phyloP scores from a whole-genome alignment of 2,329 filamentous ascomycete genomes.

The Nothomitra cinnamomea region DNA sequence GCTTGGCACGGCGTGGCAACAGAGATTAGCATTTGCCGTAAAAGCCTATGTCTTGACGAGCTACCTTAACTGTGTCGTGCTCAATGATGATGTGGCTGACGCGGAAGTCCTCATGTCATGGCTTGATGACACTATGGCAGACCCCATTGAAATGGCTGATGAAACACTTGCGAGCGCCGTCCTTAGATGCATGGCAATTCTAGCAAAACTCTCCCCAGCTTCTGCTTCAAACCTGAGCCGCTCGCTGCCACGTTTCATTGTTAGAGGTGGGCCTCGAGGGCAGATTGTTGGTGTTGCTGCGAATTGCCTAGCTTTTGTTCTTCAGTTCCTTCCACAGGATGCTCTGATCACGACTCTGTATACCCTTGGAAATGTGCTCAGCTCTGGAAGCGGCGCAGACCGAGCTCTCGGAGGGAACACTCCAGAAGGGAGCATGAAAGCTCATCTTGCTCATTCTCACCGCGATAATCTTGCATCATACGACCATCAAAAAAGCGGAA shows the following conservation, averaged over 20 bases:
- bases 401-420: conserved; percentile 28
- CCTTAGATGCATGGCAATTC: conserved; percentile 63
- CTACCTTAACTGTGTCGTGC: conserved; percentile 68
- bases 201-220: conserved; percentile 56
- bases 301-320: conserved; percentile 64
- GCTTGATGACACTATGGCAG: conserved; percentile 68
- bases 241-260: conserved; percentile 70
- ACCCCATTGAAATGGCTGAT: conserved; percentile 69
- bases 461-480: conserved; percentile 10
- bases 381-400: conserved; percentile 43
- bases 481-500: conserved; percentile 41
- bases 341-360: conserved; percentile 90
- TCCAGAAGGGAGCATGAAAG: conserved; percentile 33
- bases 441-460: conserved; percentile 16
- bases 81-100: conserved; percentile 70
- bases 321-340: conserved; percentile 76
- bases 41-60: conserved; percentile 69
- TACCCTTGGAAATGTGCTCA: conserved; percentile 88
- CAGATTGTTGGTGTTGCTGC: conserved; percentile 61
- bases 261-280: conserved; percentile 58
- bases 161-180: conserved; percentile 59
- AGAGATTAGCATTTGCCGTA: conserved; percentile 68
- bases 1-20: conserved; percentile 72
- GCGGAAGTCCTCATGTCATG: conserved; percentile 62
- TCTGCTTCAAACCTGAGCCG: conserved; percentile 63